Evolutionary conservation across 179 eudicot genomes (phyloP).

Genomic region (Pouteria campechiana): DNA sequence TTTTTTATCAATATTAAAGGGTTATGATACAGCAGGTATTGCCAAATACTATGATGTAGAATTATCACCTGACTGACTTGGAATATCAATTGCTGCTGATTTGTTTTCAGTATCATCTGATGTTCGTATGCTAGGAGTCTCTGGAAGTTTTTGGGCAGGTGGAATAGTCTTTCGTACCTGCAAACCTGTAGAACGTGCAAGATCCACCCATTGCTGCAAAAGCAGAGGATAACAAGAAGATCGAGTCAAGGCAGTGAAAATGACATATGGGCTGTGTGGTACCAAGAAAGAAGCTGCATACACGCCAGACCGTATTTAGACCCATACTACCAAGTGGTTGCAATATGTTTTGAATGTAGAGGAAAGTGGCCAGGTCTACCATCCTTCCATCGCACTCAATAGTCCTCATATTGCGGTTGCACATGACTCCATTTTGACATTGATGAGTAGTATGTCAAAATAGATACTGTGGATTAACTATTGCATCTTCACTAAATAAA

Average conservation of each 20-base stretch:
- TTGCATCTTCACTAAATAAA: too few relatives aligned
- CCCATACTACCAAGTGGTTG: too few relatives aligned
- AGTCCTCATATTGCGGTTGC: too few relatives aligned
- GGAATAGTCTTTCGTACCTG: constrained; percentile 50
- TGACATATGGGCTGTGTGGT: not conserved
- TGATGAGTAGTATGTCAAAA: too few relatives aligned
- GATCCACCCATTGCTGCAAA: constrained; percentile 96
- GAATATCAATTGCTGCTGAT: too few relatives aligned
- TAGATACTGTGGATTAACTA: too few relatives aligned
- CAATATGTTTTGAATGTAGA: too few relatives aligned
- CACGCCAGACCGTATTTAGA: too few relatives aligned
- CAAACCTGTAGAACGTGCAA: constrained; percentile 72
- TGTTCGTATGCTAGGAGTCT: constrained; percentile 32
- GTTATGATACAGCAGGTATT: not conserved
- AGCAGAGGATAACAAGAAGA: not conserved
- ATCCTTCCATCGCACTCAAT: too few relatives aligned
- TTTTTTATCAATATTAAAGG: too few relatives aligned
- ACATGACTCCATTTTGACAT: too few relatives aligned
- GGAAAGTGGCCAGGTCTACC: too few relatives aligned
- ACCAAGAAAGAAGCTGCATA: not conserved
- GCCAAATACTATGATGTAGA: not conserved
- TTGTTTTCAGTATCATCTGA: constrained; percentile 47
- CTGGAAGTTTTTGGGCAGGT: constrained; percentile 20
- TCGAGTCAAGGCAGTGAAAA: not conserved
- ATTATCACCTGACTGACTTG: constrained; percentile 33